phyloP scores from a whole-genome alignment of 139 green algal genomes.

The Chlorella sp. region DNA sequence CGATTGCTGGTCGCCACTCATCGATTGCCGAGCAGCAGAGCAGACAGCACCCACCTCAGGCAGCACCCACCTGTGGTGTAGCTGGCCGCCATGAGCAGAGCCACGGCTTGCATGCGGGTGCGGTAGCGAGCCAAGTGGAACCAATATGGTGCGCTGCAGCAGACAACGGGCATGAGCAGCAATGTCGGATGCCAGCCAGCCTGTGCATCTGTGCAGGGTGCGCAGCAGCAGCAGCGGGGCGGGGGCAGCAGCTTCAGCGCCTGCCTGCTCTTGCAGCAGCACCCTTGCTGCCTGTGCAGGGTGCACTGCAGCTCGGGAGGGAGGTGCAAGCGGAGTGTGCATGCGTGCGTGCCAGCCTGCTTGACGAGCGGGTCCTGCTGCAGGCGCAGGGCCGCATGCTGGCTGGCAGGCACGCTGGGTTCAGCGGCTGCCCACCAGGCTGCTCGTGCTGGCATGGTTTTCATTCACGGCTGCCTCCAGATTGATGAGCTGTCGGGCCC shows the following conservation, averaged over 20 bases:
- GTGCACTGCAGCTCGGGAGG: no score
- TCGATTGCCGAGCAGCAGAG: no score
- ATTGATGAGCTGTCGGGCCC: background rate
- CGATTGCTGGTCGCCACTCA: no score
- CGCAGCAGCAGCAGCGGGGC: background rate
- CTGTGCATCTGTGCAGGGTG: background rate
- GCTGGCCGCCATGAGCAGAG: constrained; percentile 52
- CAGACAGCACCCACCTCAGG: no score
- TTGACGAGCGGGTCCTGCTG: no score
- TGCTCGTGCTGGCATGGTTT: background rate
- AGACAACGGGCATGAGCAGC: background rate
- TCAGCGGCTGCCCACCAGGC: background rate
- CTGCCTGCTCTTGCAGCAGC: background rate
- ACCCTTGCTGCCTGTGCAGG: no score
- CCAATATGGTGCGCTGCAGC: constrained; percentile 47
- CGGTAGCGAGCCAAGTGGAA: constrained; percentile 60
- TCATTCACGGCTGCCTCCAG: background rate
- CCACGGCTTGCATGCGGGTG: constrained; percentile 36
- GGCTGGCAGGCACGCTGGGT: background rate
- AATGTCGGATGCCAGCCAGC: background rate
- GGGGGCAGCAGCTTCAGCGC: background rate
- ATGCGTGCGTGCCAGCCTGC: no score
- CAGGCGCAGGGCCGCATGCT: background rate
- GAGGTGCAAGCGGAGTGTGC: no score
- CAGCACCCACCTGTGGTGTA: constrained; percentile 39